Evolutionary conservation across 1,284 basidiomycete genomes (phyloP).

Genomic region (Chalciporus sp.): DNA sequence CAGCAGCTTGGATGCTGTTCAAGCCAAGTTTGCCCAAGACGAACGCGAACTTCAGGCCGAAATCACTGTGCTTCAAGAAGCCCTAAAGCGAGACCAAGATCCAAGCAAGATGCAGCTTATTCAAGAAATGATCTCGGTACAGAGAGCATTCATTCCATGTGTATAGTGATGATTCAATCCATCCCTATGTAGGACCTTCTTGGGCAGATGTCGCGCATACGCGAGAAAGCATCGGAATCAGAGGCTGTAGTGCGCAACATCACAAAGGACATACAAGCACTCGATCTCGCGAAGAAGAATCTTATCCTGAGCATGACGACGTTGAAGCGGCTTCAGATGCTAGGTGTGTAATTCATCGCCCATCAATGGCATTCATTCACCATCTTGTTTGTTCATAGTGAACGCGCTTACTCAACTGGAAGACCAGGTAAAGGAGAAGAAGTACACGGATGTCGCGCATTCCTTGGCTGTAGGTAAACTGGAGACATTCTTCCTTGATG

Average conservation of each 20-base stretch:
- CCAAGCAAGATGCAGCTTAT: conserved; percentile 84
- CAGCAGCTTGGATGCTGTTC: conserved; percentile 63
- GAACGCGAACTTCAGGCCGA: conserved; percentile 71
- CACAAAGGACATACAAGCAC: conserved; percentile 93
- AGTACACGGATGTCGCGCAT: conserved; percentile 83
- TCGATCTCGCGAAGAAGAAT: conserved; percentile 96
- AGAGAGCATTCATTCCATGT: conserved; percentile 15
- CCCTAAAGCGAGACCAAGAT: conserved; percentile 77
- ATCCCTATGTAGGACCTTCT: conserved; percentile 72
- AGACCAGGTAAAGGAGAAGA: conserved; percentile 73
- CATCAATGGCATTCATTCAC: conserved; percentile 1
- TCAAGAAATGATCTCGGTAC: conserved; percentile 90
- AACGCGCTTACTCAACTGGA: conserved; percentile 84
- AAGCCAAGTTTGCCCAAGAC: conserved; percentile 59
- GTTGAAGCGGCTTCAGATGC: conserved; percentile 90
- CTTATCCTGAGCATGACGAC: conserved; percentile 88
- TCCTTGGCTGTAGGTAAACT: conserved; percentile 65
- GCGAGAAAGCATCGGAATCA: conserved; percentile 94
- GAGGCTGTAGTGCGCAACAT: conserved; percentile 95
- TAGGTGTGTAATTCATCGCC: conserved; percentile 58
- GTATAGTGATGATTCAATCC: conserved; percentile 6
- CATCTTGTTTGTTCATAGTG: conserved; percentile 46
- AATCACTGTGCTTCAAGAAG: conserved; percentile 66
- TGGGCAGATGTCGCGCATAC: conserved; percentile 90
- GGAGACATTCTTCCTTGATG: not conserved